Base-by-base conservation (phyloP, 306 rosid species). In the Sesbania bispinosa region DNA sequence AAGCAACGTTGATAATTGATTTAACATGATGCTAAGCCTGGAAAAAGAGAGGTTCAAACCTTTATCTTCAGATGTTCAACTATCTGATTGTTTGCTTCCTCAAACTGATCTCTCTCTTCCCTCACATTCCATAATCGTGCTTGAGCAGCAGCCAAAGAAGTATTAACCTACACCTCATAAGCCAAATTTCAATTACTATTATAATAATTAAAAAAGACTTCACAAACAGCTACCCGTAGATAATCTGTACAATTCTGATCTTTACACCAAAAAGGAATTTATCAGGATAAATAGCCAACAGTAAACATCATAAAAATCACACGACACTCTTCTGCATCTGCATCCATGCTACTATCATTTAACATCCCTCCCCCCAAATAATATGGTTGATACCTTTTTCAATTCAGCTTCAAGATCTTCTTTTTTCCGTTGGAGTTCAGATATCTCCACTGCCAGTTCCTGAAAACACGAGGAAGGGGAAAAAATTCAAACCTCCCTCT, bases 91-190 rank as follows among this genome's bases (percentile, higher is more conserved):
- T 88, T 94, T 42, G 99, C 97, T 88, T 91, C 99, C 83, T 94
- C 96, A 84, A 94, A 89, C 79, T 94, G 99, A 47, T 94, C 97
- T 71, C 91, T 89, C 89, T 94, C 99, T 86, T 94, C 99, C 80
- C 84, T 84, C 68, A 84, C 81, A 89, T 91, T 87, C 81, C 81
- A 87, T 64, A 89, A 80, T 62, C 96, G 97, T 43, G 86, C 95
- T 77, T 91, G 84, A 46, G 92, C 97, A 79, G 97, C 93, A 82
- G 92, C 86, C 81, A 94, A 82, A 77, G 97, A 83, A 74, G 84
- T 80, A 78, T 88, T 91, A 59, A 94, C 85, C 99, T 94, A 65
- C 60, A 80, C 10, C 77, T 76, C 79, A 80, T 3, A 75, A 30
- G 21, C 32, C 55, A 58, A 39, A 53, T 45, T 71, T 46, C 65